These are phyloP conservation scores for Populus euphratica DNA, from an alignment of 345 rosid species.

Conservation along the genomic window DNA sequence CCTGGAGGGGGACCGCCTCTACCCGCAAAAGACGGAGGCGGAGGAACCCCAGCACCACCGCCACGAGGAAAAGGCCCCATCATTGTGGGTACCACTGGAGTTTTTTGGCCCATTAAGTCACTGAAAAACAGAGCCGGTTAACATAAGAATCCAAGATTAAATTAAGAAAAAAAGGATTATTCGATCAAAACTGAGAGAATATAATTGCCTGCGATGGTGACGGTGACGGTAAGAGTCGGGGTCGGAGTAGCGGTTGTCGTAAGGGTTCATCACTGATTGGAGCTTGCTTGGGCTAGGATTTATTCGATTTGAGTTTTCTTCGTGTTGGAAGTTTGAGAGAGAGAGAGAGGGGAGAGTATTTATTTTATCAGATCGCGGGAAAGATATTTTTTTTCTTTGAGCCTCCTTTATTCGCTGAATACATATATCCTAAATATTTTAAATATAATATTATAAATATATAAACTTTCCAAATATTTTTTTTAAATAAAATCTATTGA, in stretches of 20 bases:
- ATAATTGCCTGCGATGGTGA: slow-evolving; percentile 65
- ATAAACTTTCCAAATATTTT: too few relatives aligned
- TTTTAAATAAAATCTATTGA: too few relatives aligned
- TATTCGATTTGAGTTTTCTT: not conserved
- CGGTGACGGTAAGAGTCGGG: slow-evolving; percentile 82
- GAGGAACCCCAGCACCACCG: slow-evolving; percentile 36
- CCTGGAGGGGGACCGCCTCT: slow-evolving; percentile 27
- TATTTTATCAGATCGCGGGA: not conserved
- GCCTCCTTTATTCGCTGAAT: too few relatives aligned
- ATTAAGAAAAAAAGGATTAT: not conserved
- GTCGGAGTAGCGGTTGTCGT: slow-evolving; percentile 67
- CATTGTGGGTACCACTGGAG: slow-evolving; percentile 25
- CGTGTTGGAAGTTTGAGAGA: too few relatives aligned
- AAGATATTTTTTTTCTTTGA: not conserved
- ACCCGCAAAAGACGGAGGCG: slow-evolving; percentile 33
- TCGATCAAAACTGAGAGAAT: not conserved
- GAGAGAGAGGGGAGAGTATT: not conserved
- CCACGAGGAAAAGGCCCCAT: slow-evolving; percentile 31
- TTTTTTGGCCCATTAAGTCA: slow-evolving; percentile 44
- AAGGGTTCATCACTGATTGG: slow-evolving; percentile 40
- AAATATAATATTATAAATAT: too few relatives aligned
- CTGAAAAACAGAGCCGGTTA: slow-evolving; percentile 21
- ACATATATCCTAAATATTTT: too few relatives aligned
- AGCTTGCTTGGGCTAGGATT: not conserved
- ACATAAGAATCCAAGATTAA: not conserved